These are phyloP conservation scores for Petrea volubilis DNA, from an alignment of 257 asterid species.

Conservation along the genomic window DNA sequence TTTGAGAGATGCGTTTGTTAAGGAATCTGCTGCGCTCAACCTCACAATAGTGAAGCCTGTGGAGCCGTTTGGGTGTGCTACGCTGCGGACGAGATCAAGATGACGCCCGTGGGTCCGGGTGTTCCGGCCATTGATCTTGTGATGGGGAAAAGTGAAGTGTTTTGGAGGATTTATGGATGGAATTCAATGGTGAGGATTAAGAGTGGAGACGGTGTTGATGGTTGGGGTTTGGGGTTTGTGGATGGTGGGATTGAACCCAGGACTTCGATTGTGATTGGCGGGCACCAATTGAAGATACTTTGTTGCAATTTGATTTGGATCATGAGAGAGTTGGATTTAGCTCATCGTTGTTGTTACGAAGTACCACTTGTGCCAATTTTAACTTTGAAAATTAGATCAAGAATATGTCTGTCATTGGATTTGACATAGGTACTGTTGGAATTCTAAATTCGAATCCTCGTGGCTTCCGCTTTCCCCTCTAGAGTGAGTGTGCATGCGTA, in stretches of 20 bases:
- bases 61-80: conserved; percentile 31
- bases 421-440: too few relatives aligned
- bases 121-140: conserved; percentile 35
- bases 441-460: too few relatives aligned
- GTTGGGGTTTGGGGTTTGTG: conserved; percentile 37
- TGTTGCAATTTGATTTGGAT: conserved; percentile 41
- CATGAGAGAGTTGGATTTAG: conserved; percentile 33
- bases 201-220: neutral
- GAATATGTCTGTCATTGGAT: too few relatives aligned
- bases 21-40: conserved; percentile 25
- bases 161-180: conserved; percentile 35
- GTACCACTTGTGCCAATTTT: conserved; percentile 23
- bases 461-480: too few relatives aligned
- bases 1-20: conserved; percentile 20
- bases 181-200: conserved; percentile 37
- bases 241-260: conserved; percentile 31
- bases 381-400: neutral
- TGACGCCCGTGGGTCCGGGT: conserved; percentile 21
- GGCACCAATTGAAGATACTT: conserved; percentile 38
- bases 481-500: too few relatives aligned
- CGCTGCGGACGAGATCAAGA: conserved; percentile 2
- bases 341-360: conserved; percentile 22
- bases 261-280: conserved; percentile 38
- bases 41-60: conserved; percentile 18
- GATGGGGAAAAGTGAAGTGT: neutral